These are phyloP conservation scores for Alternaria postmessia DNA, from an alignment of 2,329 filamentous ascomycete genomes.

Conservation along the genomic window DNA sequence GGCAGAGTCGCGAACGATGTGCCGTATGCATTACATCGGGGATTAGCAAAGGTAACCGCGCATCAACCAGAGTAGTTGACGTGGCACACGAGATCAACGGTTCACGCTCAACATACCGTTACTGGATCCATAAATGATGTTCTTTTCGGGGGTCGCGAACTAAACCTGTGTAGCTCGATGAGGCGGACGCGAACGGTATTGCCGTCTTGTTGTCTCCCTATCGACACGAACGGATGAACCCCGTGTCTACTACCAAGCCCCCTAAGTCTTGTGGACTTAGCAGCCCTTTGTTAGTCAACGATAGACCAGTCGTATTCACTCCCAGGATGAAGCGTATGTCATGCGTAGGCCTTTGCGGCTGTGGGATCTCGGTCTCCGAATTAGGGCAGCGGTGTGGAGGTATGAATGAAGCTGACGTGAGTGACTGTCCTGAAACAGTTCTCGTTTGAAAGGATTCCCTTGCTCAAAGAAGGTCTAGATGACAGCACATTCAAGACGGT, in stretches of 20 bases:
- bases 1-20: background rate
- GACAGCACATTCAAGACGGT: background rate
- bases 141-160: background rate
- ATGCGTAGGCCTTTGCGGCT: background rate
- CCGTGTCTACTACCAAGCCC: background rate
- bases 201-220: background rate
- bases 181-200: background rate
- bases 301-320: background rate
- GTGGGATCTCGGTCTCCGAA: background rate
- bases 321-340: background rate
- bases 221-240: background rate
- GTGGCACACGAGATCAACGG: constrained; percentile 3
- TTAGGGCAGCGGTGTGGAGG: background rate
- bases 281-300: background rate
- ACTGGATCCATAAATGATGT: background rate
- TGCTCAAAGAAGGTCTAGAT: background rate
- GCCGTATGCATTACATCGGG: background rate
- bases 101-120: background rate
- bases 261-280: background rate
- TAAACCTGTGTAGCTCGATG: background rate
- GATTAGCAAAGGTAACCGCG: background rate
- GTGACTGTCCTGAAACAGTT: background rate
- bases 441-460: background rate
- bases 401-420: constrained; percentile 4
- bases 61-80: background rate